Conservation (phyloP, 495 filamentous ascomycete genomes). For the Apodospora peruviana region DNA sequence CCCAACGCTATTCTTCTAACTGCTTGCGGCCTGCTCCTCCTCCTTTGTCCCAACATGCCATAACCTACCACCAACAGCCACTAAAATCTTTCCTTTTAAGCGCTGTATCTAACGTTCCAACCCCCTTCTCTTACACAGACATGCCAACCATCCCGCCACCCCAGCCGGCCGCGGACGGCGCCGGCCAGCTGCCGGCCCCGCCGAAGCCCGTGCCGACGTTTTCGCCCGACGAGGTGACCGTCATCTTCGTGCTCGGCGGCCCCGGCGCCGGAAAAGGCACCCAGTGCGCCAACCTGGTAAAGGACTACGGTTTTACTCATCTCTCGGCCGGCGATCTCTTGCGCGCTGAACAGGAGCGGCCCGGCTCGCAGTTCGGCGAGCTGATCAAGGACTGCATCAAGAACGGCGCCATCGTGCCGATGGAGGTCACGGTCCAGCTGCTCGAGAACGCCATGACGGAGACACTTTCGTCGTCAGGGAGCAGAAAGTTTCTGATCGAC, state of each 20-base stretch:
- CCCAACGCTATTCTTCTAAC: too few relatives aligned
- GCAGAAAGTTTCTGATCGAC: slow-evolving; percentile 73
- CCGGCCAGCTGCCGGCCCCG: slow-evolving; percentile 40
- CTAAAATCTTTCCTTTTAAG: too few relatives aligned
- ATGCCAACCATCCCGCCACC: slow-evolving; percentile 24
- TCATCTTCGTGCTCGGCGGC: slow-evolving; percentile 81
- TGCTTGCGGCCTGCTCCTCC: too few relatives aligned
- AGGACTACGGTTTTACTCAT: slow-evolving; percentile 88
- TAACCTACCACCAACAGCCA: too few relatives aligned
- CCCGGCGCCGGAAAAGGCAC: slow-evolving; percentile 77
- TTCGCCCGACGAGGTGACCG: slow-evolving; percentile 71
- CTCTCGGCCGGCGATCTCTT: slow-evolving; percentile 90
- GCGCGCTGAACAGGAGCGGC: slow-evolving; percentile 83
- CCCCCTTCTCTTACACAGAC: slow-evolving; percentile 1
- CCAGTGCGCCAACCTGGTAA: slow-evolving; percentile 83
- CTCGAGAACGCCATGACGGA: slow-evolving; percentile 88
- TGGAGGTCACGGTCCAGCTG: slow-evolving; percentile 94
- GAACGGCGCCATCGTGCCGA: slow-evolving; percentile 91
- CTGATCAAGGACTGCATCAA: slow-evolving; percentile 88
- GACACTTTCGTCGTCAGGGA: slow-evolving; percentile 34
- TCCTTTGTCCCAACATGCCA: too few relatives aligned
- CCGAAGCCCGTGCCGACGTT: slow-evolving; percentile 63
- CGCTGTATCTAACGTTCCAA: not conserved
- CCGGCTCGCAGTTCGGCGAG: slow-evolving; percentile 77
- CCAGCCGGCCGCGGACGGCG: slow-evolving; percentile 16